Evolutionary conservation across 1,284 basidiomycete species (phyloP).

Genomic region (Leccinum holopus): DNA sequence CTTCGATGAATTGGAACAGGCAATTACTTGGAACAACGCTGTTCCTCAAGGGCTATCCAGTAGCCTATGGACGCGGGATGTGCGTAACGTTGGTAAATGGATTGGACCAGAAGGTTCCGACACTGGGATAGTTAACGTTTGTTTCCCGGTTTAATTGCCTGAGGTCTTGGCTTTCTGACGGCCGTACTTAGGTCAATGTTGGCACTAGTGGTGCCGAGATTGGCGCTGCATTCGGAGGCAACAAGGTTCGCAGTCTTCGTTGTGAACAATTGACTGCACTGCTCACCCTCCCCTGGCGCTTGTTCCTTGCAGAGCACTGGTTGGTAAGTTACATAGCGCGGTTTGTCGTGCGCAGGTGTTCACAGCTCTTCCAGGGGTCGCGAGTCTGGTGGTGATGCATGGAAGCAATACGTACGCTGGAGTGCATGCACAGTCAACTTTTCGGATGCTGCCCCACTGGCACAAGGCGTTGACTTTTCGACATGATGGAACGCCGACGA

Average conservation of each 20-base stretch:
- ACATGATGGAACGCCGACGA: conserved; percentile 32
- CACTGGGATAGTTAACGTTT: conserved; percentile 82
- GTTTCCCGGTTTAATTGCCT: conserved; percentile 15
- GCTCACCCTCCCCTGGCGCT: conserved; percentile 11
- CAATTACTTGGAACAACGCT: conserved; percentile 89
- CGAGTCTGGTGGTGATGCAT: conserved; percentile 94
- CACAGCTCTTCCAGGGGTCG: conserved; percentile 68
- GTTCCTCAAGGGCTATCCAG: conserved; percentile 91
- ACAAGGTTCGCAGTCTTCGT: conserved; percentile 61
- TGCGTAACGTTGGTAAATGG: conserved; percentile 85
- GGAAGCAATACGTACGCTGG: conserved; percentile 93
- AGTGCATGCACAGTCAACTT: conserved; percentile 93
- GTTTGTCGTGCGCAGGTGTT: conserved; percentile 3
- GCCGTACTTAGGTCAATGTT: conserved; percentile 70
- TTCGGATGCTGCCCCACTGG: conserved; percentile 82
- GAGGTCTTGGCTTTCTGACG: conserved; percentile 9
- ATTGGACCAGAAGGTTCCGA: conserved; percentile 87
- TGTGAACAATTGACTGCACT: conserved; percentile 13
- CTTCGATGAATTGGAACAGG: conserved; percentile 89
- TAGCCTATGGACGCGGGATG: conserved; percentile 85
- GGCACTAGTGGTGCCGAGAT: conserved; percentile 96
- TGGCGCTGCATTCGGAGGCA: conserved; percentile 88
- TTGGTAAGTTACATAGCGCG: conserved; percentile 50
- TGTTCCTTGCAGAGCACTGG: conserved; percentile 63
- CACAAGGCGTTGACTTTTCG: conserved; percentile 87